Conservation (phyloP, 2,329 filamentous ascomycete genomes). For the Phaeosphaeriaceae sp. region DNA sequence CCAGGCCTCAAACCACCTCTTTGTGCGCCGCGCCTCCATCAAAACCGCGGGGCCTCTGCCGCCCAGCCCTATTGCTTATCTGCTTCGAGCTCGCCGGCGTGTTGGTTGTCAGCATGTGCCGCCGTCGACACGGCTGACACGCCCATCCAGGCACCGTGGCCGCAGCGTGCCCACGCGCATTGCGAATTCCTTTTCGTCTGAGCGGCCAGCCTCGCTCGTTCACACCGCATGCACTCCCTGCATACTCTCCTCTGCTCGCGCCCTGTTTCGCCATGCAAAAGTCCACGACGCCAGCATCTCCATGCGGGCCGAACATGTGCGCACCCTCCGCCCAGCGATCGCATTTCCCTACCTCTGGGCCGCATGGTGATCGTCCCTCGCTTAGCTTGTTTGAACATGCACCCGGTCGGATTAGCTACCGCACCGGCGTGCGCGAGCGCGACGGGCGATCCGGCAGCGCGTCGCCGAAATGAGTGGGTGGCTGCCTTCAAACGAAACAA, state of each 20-base stretch:
- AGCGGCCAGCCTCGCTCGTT: background rate
- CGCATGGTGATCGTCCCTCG: background rate
- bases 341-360: background rate
- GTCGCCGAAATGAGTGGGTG: background rate
- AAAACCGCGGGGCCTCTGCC: background rate
- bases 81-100: background rate
- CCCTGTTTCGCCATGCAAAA: slow-evolving; percentile 1
- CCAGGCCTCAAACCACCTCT: background rate
- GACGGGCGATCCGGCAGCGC: slow-evolving; percentile 1
- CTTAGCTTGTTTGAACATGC: background rate
- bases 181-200: background rate
- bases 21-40: background rate
- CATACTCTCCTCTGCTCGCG: background rate
- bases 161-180: background rate
- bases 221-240: background rate
- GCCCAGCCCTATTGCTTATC: background rate
- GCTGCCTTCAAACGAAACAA: background rate
- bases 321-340: background rate
- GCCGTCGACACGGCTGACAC: background rate
- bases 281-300: background rate
- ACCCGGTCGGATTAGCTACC: background rate
- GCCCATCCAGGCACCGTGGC: background rate
- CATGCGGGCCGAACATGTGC: slow-evolving; percentile 4
- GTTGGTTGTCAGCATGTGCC: background rate
- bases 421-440: background rate